Evolutionary conservation across 768 basidiomycete genomes (phyloP).

Genomic region (Hericium coralloides): DNA sequence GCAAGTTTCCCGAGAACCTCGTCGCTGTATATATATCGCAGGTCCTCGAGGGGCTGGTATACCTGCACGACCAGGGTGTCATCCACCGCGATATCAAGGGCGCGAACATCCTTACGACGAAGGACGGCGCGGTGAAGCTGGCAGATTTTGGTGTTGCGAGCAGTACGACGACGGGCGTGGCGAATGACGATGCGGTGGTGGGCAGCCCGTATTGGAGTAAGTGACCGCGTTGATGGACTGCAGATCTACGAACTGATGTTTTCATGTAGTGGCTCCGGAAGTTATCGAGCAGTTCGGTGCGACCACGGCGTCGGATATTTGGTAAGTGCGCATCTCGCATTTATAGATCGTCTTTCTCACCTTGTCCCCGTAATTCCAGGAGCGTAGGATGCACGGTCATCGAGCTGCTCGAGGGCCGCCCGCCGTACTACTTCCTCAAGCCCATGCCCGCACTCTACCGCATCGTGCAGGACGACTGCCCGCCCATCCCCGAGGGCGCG

Average conservation of each 20-base stretch:
- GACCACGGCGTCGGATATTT: constrained; percentile 95
- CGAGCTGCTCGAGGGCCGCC: constrained; percentile 84
- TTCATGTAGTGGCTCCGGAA: constrained; percentile 83
- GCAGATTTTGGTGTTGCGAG: constrained; percentile 98
- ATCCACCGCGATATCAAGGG: constrained; percentile 99
- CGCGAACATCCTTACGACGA: constrained; percentile 96
- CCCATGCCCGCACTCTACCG: constrained; percentile 99
- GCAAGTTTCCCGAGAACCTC: constrained; percentile 95
- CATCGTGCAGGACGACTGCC: constrained; percentile 96
- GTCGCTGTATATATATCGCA: constrained; percentile 97
- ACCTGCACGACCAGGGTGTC: constrained; percentile 98
- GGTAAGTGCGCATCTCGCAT: constrained; percentile 36
- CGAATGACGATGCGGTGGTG: constrained; percentile 85
- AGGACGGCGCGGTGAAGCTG: constrained; percentile 97
- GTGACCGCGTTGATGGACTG: constrained; percentile 22
- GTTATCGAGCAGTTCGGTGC: constrained; percentile 98
- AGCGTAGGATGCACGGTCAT: constrained; percentile 97
- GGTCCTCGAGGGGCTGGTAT: constrained; percentile 90
- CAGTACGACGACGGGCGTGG: constrained; percentile 55
- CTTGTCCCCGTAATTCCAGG: constrained; percentile 24
- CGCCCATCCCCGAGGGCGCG: constrained; percentile 92
- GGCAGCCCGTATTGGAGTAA: constrained; percentile 98
- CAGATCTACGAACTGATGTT: not conserved
- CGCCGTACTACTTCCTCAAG: constrained; percentile 91
- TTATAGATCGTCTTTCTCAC: not conserved